Evolutionary conservation across 108 stramenopile species (phyloP), one percentile per base, ranked within the genome.

Genomic region (Cyclotella cryptica): DNA sequence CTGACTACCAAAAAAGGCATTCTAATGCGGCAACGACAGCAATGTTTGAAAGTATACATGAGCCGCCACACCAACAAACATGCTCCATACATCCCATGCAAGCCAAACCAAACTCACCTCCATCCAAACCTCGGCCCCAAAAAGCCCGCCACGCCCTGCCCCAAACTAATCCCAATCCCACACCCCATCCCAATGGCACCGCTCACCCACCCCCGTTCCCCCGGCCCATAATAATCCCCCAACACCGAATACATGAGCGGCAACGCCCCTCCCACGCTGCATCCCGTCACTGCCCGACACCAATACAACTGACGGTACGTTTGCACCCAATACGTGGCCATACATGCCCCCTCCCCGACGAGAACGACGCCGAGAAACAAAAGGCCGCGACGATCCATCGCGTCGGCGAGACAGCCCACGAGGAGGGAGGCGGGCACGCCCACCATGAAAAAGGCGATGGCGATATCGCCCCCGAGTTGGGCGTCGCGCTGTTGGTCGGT

Each of bases 171-270:
- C 5, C 95, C 95, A 29, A 87, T 58, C 1, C 92, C 92, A 28
- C 86, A 85, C 26, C 92, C 92, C 52, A 89, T 87, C 12, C 88
- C 79, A 18, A 96, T 91, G 3, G 89, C 24, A 0, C 91, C 90
- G 44, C 84, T 83, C 17, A 93, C 92, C 46, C 66, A 66, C 65
- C 89, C 88, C 24, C 95, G 77, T 49, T 89, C 81, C 60, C 86
- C 83, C 22, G 91, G 77, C 13, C 66, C 64, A 63, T 88, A 96
- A 64, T 85, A 84, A 71, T 96, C 96, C 0, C 92, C 92, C 77
- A 96, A 53, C 17, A 96, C 77, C 13, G 90, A 92, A 72, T 92
- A 96, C 28, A 94, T 92, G 66, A 96, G 43, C 2, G 96, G 96
- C 49, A 94, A 57, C 0, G 93, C 93, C 15, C 93, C 93, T 12